Base-by-base conservation (phyloP, 106 monocot species). In the Apostasia shenzhenica region DNA sequence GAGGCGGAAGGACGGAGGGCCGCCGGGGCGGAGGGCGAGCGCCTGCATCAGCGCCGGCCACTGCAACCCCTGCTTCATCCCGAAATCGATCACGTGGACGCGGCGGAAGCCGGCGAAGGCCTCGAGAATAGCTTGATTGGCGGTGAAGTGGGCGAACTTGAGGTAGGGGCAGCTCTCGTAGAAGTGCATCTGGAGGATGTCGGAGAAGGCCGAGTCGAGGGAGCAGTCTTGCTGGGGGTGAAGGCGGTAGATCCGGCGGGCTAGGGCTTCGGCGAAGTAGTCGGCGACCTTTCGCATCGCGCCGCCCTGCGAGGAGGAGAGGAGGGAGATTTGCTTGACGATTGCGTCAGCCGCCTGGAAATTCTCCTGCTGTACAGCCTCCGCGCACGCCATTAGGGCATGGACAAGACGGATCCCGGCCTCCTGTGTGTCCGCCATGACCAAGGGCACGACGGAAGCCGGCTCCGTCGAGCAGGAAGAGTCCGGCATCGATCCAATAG, bases 111-210 rank as follows among this genome's bases (percentile, higher is more conserved):
- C 84, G 48, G 84, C 67, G 71, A 84, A 84, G 66, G 88, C 88
- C 47, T 88, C 88, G 3, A 88, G 81, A 59, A 88, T 84, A 66
- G 88, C 88, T 48, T 88, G 88, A 71, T 88, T 88, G 51, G 88
- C 88, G 42, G 88, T 88, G 84, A 88, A 88, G 75, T 88, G 88
- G 52, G 81, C 88, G 81, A 88, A 88, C 79, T 88, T 88, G 57
- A 88, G 79, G 54, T 88, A 88, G 8, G 88, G 88, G 76, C 81
- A 84, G 61, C 62, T 65, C 70, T 88, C 88, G 67, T 88, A 88
- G 76, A 88, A 88, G 79, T 88, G 81, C 71, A 74, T 63, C 60
- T 88, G 71, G 37, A 84, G 87, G 63, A 81, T 46, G 54, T 84
- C 84, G 41, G 73, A 63, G 42, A 81, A 50, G 11, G 80, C 67